Base-by-base conservation (phyloP, 352 stramenopile species). In the Globisporangium recalcitrans region DNA sequence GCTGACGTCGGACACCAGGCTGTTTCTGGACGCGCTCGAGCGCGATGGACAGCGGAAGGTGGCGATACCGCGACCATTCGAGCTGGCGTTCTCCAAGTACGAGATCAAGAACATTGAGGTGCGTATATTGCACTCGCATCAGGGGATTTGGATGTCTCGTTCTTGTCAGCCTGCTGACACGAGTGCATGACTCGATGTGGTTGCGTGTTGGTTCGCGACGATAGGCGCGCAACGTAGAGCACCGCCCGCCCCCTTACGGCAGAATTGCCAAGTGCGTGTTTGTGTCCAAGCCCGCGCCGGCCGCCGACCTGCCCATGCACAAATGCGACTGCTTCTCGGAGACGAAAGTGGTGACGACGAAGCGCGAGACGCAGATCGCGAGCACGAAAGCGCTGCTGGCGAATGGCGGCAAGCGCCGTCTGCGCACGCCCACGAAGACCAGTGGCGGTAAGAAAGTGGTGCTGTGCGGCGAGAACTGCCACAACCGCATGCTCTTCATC, bases 401-500 rank as follows among this genome's bases (percentile, higher is more conserved):
- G 62, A 62, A 60, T 14, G 34, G 62, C 58, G 48, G 55, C 9
- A 62, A 72, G 26, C 58, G 44, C 8, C 54, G 36, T 3, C 44
- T 57, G 46, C 48, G 32, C 6, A 61, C 19, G 31, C 48, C 22
- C 9, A 61, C 19, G 32, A 66, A 68, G 13, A 57, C 24, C 5
- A 46, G 1, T 2, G 49, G 7, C n/a, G 44, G 21, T 5, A 53
- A 65, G 24, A 47, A 51, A 34, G 22, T 53, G 29, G 24, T 65
- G 31, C 36, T 60, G 24, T 93, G 84, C 52, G 80, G 77, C 22
- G 84, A 93, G 54, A 71, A 70, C 16, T 93, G 84, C 63, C 80
- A 91, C 71, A 93, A 93, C 69, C 83, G 84, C 60, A 90, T 93
- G 77, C 67, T 90, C 13, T 87, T 91, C 51, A 91, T 93, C 54